A percentile compares a stretch with the other conserved stretches of the same genome.
These are phyloP conservation scores for Dryas integrifolia DNA, from an alignment of 331 rosid species.

Conservation along the genomic window DNA sequence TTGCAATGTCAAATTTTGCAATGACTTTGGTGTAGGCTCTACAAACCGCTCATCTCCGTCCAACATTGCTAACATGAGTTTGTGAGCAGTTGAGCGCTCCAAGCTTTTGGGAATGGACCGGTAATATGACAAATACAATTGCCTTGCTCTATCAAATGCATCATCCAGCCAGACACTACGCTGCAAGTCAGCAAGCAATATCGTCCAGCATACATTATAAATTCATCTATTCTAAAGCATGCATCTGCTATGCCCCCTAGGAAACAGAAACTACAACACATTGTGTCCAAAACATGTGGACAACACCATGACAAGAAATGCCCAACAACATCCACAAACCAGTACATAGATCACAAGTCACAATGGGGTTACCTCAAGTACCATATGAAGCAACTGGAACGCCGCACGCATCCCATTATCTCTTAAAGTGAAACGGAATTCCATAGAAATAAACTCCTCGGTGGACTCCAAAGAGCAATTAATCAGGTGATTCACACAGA, in stretches of 20 bases:
- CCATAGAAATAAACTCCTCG: constrained; percentile 97
- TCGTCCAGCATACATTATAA: not conserved
- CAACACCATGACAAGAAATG: not conserved
- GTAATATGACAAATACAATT: constrained; percentile 84
- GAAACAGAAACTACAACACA: not conserved
- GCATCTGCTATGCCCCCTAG: not conserved
- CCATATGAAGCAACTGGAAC: constrained; percentile 99
- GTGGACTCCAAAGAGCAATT: constrained; percentile 98
- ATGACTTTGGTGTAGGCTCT: constrained; percentile 88
- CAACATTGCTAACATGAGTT: constrained; percentile 97
- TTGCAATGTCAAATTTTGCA: constrained; percentile 82
- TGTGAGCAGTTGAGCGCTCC: constrained; percentile 99
- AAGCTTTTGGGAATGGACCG: constrained; percentile 98
- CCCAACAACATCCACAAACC: not conserved
- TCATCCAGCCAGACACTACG: constrained; percentile 98
- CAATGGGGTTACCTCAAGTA: constrained; percentile 74
- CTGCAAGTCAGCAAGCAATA: constrained; percentile 59
- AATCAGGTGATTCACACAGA: constrained; percentile 91
- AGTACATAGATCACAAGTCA: constrained; percentile 9
- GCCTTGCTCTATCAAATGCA: constrained; percentile 96
- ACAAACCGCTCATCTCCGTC: constrained; percentile 93
- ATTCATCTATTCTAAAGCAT: not conserved
- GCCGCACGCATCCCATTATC: constrained; percentile 99
- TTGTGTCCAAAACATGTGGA: not conserved
- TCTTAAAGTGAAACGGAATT: constrained; percentile 94